Conservation (phyloP, 1,284 basidiomycete species). For the Caloboletus firmus region DNA sequence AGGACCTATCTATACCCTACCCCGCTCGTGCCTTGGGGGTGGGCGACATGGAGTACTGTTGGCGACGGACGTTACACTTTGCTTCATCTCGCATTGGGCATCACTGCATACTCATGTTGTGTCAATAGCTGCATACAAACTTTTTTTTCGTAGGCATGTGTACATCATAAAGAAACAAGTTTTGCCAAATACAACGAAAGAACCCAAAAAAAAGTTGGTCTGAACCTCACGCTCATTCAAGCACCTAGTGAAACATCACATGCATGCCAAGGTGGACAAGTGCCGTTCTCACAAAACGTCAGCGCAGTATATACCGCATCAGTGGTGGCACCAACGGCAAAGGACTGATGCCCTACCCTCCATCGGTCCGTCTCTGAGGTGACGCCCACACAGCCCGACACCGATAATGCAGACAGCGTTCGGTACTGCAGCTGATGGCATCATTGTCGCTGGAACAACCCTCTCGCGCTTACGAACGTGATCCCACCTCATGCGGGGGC, state of each 20-base stretch:
- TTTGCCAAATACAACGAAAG: slow-evolving; percentile 29
- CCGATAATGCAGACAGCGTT: slow-evolving; percentile 13
- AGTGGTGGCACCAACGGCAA: slow-evolving; percentile 6
- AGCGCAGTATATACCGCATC: neutral
- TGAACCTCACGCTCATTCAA: neutral
- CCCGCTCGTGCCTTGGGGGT: slow-evolving; percentile 15
- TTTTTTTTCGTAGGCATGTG: slow-evolving; percentile 34
- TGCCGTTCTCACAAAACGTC: slow-evolving; percentile 14
- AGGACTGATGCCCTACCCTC: neutral
- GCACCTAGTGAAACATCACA: slow-evolving; percentile 9
- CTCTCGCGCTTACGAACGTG: neutral
- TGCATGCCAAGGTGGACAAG: neutral
- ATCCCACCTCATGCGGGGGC: neutral
- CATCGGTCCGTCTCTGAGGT: slow-evolving; percentile 13
- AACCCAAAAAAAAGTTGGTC: neutral
- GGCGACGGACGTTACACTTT: slow-evolving; percentile 19
- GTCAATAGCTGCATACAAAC: slow-evolving; percentile 38
- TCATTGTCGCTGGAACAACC: slow-evolving; percentile 9
- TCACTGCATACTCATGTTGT: slow-evolving; percentile 37
- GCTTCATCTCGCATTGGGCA: slow-evolving; percentile 37
- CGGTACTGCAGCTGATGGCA: slow-evolving; percentile 9
- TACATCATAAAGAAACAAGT: slow-evolving; percentile 35
- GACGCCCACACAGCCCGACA: slow-evolving; percentile 22
- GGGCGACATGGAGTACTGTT: slow-evolving; percentile 24
- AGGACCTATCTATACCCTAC: slow-evolving; percentile 37